A percentile compares a stretch with the other conserved stretches of the same genome.
phyloP scores from a whole-genome alignment of 495 filamentous ascomycete genomes.

The Neurospora sp. region DNA sequence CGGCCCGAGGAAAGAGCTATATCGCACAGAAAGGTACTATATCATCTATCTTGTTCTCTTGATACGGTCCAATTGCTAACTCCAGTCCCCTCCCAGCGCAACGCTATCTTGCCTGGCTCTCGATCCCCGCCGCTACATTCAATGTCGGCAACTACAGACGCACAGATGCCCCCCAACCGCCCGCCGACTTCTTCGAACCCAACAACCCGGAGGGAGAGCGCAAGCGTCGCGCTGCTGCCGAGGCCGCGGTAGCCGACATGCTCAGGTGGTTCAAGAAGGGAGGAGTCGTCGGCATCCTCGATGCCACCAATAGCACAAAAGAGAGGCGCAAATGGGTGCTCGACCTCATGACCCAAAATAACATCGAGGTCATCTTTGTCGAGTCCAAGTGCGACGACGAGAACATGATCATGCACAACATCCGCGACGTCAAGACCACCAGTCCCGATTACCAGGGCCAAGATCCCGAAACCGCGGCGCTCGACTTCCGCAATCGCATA shows the following conservation, averaged over 20 bases:
- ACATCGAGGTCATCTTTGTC: conserved; percentile 86
- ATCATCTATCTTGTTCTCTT: background rate
- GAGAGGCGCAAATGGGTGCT: conserved; percentile 83
- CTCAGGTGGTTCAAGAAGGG: conserved; percentile 72
- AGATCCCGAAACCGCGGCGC: conserved; percentile 80
- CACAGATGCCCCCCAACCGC: conserved; percentile 71
- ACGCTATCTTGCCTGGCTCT: conserved; percentile 92
- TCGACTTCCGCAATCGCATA: conserved; percentile 89
- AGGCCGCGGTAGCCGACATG: conserved; percentile 88
- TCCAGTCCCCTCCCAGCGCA: conserved; percentile 50
- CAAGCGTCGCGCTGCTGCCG: conserved; percentile 73
- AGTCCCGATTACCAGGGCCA: conserved; percentile 91
- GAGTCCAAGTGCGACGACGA: conserved; percentile 95
- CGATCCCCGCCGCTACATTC: conserved; percentile 85
- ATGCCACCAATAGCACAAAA: conserved; percentile 93
- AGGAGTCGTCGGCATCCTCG: conserved; percentile 81
- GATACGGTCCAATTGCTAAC: conserved; percentile 10
- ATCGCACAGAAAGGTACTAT: conserved; percentile 87
- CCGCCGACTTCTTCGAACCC: conserved; percentile 87
- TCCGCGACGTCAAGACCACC: conserved; percentile 93
- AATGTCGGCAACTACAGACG: conserved; percentile 95
- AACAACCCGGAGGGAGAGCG: conserved; percentile 83
- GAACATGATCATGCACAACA: conserved; percentile 91
- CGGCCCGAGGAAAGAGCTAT: conserved; percentile 89
- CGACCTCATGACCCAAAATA: conserved; percentile 57